Evolutionary conservation across 345 rosid genomes (phyloP).

Genomic region (Dovyalis caffra): DNA sequence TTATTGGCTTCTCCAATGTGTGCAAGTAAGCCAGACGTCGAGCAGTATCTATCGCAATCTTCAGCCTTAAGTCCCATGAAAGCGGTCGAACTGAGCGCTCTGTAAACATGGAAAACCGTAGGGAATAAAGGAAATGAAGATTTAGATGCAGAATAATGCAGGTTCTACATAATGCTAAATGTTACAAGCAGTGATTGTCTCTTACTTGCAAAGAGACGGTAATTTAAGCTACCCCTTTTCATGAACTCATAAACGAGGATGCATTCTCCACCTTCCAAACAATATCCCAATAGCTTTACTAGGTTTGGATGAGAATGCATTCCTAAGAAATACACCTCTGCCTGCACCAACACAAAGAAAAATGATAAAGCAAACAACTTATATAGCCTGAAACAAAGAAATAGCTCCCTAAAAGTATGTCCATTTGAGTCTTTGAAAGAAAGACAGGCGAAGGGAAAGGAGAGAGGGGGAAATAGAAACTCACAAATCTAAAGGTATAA

Average conservation of each 20-base stretch:
- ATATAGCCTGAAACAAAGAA: background rate
- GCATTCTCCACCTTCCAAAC: background rate
- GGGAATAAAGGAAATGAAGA: background rate
- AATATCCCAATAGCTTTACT: conserved; percentile 16
- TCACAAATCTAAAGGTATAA: no score
- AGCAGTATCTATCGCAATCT: conserved; percentile 12
- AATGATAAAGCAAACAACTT: background rate
- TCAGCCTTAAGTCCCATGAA: conserved; percentile 10
- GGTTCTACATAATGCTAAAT: background rate
- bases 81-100: background rate
- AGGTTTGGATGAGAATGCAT: conserved; percentile 13
- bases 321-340: conserved; percentile 13
- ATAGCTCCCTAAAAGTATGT: no score
- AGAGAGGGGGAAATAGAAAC: no score
- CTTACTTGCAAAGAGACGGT: conserved; percentile 10
- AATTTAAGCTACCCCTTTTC: conserved; percentile 1
- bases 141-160: background rate
- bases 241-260: conserved; percentile 11
- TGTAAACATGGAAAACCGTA: background rate
- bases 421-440: no score
- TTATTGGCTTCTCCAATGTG: background rate
- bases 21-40: conserved; percentile 7
- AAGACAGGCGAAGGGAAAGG: no score
- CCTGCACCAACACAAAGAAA: conserved; percentile 2
- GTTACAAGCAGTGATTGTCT: background rate